phyloP scores from a whole-genome alignment of 2,329 filamentous ascomycete genomes.

The Hymenoscyphus occultus region DNA sequence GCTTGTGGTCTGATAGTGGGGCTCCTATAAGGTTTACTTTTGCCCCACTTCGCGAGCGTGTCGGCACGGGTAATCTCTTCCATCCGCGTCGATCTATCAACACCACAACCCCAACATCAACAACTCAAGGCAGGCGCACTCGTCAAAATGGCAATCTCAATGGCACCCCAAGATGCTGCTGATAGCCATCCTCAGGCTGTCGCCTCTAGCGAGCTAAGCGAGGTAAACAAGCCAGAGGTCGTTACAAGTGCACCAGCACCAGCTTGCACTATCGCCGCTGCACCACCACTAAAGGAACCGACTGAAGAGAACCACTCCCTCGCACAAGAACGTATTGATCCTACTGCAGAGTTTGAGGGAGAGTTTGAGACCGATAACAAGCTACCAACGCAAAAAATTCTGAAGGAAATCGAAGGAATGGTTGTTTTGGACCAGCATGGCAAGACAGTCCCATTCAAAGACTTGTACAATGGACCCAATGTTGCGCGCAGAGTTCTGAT shows the following conservation, averaged over 20 bases:
- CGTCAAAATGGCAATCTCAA: background rate
- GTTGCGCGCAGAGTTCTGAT: conserved; percentile 35
- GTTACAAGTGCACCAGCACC: too few species aligned
- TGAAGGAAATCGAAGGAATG: conserved; percentile 48
- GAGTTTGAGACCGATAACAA: conserved; percentile 54
- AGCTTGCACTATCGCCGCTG: too few species aligned
- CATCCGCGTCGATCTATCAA: too few species aligned
- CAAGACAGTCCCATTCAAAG: conserved; percentile 34
- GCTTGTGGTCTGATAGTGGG: background rate
- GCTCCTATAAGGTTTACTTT: background rate
- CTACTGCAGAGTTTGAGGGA: conserved; percentile 52
- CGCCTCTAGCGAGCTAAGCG: background rate
- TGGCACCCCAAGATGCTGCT: background rate
- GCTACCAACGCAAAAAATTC: conserved; percentile 48
- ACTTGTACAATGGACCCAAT: conserved; percentile 36
- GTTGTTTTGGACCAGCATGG: conserved; percentile 35
- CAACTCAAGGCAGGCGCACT: background rate
- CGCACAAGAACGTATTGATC: conserved; percentile 6
- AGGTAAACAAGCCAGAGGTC: background rate
- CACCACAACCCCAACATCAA: background rate
- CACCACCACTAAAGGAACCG: conserved; percentile 9
- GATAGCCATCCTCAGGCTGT: background rate
- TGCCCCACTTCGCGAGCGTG: background rate
- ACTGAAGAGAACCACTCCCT: conserved; percentile 20
- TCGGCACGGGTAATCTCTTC: background rate